Conservation (phyloP, 2,329 filamentous ascomycete genomes). For the Talaromyces sp. region DNA sequence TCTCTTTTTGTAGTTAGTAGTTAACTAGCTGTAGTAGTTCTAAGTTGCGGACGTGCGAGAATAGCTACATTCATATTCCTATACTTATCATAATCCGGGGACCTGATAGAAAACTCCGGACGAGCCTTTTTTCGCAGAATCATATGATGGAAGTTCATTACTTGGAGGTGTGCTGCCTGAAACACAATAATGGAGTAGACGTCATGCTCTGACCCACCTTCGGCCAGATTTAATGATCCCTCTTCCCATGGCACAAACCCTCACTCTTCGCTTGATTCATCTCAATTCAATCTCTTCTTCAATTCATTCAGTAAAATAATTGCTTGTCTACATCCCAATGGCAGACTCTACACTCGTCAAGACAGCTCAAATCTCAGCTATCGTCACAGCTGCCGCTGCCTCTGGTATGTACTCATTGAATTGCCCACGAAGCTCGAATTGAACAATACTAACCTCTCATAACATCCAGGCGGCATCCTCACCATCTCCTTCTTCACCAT, state of each 20-base stretch:
- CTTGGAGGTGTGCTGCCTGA: neutral
- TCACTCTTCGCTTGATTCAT: neutral
- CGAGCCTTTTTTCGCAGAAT: neutral
- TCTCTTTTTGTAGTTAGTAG: too few species aligned
- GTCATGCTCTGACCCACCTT: neutral
- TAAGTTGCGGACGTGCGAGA: too few species aligned
- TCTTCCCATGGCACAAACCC: too few species aligned
- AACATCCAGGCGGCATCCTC: slow-evolving; percentile 31
- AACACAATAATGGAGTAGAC: neutral
- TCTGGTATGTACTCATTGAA: slow-evolving; percentile 17
- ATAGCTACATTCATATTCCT: too few species aligned
- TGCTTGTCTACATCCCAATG: slow-evolving; percentile 8
- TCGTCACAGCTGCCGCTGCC: slow-evolving; percentile 16
- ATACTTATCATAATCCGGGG: neutral
- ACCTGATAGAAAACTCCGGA: neutral
- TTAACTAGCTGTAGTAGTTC: too few species aligned
- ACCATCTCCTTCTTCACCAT: slow-evolving; percentile 27
- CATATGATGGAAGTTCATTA: neutral
- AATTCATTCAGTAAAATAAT: neutral
- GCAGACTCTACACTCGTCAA: slow-evolving; percentile 18
- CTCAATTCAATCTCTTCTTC: neutral
- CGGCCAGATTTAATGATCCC: neutral
- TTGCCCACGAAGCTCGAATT: neutral
- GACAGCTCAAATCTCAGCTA: slow-evolving; percentile 19
- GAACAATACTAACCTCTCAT: neutral